phyloP scores from a whole-genome alignment of 192 early-diverging fungal species.

The Linnemannia schmuckeri region DNA sequence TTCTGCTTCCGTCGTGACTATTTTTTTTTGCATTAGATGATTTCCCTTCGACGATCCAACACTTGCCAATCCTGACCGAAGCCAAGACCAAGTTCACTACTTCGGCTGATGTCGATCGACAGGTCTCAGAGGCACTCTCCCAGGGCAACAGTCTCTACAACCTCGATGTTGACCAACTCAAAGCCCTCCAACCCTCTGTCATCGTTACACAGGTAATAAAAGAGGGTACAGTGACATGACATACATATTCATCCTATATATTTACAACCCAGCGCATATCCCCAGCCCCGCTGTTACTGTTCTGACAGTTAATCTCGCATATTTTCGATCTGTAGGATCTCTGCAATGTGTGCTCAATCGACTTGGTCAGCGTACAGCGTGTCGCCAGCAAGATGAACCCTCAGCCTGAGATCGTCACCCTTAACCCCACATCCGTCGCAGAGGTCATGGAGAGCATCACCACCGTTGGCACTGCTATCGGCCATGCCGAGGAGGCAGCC shows the following conservation, averaged over 20 bases:
- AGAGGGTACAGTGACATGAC: not conserved
- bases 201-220: slow-evolving; percentile 62
- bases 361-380: slow-evolving; percentile 64
- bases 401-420: slow-evolving; percentile 52
- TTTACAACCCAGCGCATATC: too few relatives aligned
- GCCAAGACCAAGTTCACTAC: slow-evolving; percentile 63
- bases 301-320: not conserved
- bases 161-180: slow-evolving; percentile 57
- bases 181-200: slow-evolving; percentile 59
- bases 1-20: not conserved
- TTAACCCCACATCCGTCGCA: slow-evolving; percentile 54
- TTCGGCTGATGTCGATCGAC: slow-evolving; percentile 63
- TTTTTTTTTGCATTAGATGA: slow-evolving; percentile 48
- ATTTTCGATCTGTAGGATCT: slow-evolving; percentile 49
- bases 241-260: too few relatives aligned
- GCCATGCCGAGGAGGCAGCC: slow-evolving; percentile 43
- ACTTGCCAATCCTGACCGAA: slow-evolving; percentile 61
- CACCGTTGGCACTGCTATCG: slow-evolving; percentile 58
- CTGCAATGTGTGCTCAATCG: slow-evolving; percentile 67
- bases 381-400: slow-evolving; percentile 62
- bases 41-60: slow-evolving; percentile 58
- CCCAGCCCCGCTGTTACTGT: not conserved
- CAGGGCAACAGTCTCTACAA: slow-evolving; percentile 62
- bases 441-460: slow-evolving; percentile 64
- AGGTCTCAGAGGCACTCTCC: slow-evolving; percentile 63